phyloP scores from a whole-genome alignment of 768 basidiomycete genomes.

The Boletus rex-veris region DNA sequence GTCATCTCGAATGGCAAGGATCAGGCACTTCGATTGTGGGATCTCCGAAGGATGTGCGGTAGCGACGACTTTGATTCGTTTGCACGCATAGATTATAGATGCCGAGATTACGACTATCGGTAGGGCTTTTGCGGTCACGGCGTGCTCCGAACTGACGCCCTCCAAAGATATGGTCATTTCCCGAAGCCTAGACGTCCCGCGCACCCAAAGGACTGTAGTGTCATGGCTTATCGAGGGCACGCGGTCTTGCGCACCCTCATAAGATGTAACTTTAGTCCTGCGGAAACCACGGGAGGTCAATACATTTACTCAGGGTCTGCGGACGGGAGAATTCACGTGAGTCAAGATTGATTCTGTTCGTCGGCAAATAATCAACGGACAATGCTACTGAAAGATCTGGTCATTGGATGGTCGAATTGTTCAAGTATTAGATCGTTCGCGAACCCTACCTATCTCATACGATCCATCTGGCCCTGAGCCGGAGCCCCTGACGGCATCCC shows the following conservation, averaged over 20 bases:
- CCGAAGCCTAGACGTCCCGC: slow-evolving; percentile 56
- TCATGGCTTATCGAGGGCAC: slow-evolving; percentile 96
- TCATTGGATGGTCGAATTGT: slow-evolving; percentile 86
- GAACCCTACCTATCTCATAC: slow-evolving; percentile 62
- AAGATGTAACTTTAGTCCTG: slow-evolving; percentile 93
- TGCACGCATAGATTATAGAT: slow-evolving; percentile 49
- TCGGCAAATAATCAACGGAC: slow-evolving; percentile 1
- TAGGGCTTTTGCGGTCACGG: slow-evolving; percentile 30
- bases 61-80: slow-evolving; percentile 63
- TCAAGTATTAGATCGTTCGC: slow-evolving; percentile 78
- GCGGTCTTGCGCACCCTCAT: slow-evolving; percentile 88
- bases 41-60: slow-evolving; percentile 87
- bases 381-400: slow-evolving; percentile 66
- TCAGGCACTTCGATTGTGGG: slow-evolving; percentile 88
- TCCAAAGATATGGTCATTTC: slow-evolving; percentile 57
- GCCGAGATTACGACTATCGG: slow-evolving; percentile 77
- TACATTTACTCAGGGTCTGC: slow-evolving; percentile 94
- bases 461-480: slow-evolving; percentile 69
- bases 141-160: slow-evolving; percentile 8
- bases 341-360: slow-evolving; percentile 19
- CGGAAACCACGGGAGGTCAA: slow-evolving; percentile 84
- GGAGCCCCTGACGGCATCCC: slow-evolving; percentile 25
- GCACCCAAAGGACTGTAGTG: slow-evolving; percentile 88
- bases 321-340: slow-evolving; percentile 80
- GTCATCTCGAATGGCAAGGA: slow-evolving; percentile 96